Evolutionary conservation across 2,329 filamentous ascomycete genomes (phyloP), one percentile per base, ranked within the genome.

Genomic region (Aspergillus phoenicis): DNA sequence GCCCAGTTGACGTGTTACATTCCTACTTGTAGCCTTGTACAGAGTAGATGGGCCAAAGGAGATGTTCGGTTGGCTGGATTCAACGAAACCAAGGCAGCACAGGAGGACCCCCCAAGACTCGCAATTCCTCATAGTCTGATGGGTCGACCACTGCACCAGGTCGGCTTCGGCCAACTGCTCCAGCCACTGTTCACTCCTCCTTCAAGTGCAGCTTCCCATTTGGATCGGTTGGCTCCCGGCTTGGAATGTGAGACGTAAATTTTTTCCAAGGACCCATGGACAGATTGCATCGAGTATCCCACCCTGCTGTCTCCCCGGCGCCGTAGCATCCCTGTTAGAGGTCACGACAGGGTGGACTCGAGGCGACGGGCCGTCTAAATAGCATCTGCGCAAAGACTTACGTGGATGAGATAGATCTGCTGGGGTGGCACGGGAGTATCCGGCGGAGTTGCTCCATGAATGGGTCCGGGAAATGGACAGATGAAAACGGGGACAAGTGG

Each of bases 1-100:
- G 52, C n/a, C 24, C 33, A 55, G 38, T 60, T 39, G 61, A 62
- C 61, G 61, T 62, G 61, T 62, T 60, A 56, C 41, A 53, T 55
- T 59, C 41, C 24, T 38, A 62, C 60, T 57, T 60, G 58, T 57
- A 57, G 41, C 51, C 33, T 13, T 28, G 22, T 28, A 36, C 33
- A 36, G 33, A 36, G 33, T 36, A 45, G 41, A 22, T 11, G 41
- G 41, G 41, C 41, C 10, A 22, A 45, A 45, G 41, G 41, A 45
- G 41, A 30, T 30, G 28, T n/a, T 36, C 26, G 48, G 51, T 41
- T 36, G 51, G 26, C 33, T 39, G 33, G 15, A 8, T 13, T 22
- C 10, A 45, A 45, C 20, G 8, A 15, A 45, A 45, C 20, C 41
- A 45, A 45, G 39, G 39, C 39, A 20, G n/a, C 39, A 20, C n/a